Base-by-base conservation (phyloP, 805 yeast species). In the Sugiyamaella valdiviana region DNA sequence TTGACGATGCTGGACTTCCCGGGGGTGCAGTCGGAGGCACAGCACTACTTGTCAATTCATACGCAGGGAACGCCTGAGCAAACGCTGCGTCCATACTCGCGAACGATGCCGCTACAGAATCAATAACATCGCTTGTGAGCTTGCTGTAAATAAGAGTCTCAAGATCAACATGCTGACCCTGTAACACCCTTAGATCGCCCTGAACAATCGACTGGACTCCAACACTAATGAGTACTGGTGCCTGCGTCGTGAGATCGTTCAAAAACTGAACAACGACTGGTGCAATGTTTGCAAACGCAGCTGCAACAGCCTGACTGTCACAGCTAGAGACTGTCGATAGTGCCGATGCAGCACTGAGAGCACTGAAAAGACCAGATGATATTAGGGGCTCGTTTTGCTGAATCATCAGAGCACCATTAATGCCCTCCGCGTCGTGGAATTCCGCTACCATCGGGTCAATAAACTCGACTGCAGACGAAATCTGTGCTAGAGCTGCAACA, bases 391-490 rank as follows among this genome's bases (percentile, higher is more conserved):
- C 56, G 32, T 49, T 39, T 29, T 39, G 36, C 62, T 62, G 66
- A 52, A 62, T 60, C 36, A 40, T 49, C 12, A 61, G 55, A 16
- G 65, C 66, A 36, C 62, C 66, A 17, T 16, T 19, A n/a, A 61
- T 50, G 36, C 66, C 65, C 17, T 49, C 48, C 10, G 46, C 21
- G 16, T 32, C 23, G 16, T 22, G 26, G 35, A 47, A 52, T 5
- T 35, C 38, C 45, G 44, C 22, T 38, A 44, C 50, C 12, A 23
- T 20, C 19, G 48, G 24, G 38, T 44, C 55, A 22, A 40, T 50
- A 26, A 24, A 12, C 19, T 29, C 37, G 35, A 44, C 32, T 36
- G 50, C 55, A 17, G 40, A n/a, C 23, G 41, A 7, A 38, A 45
- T 45, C 36, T 38, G 20, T 6, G 9, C 53, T 48, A 48, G 42